Evolutionary conservation across 306 rosid species (phyloP), one percentile per base, ranked within the genome.

Genomic region (Fragaria vesca): DNA sequence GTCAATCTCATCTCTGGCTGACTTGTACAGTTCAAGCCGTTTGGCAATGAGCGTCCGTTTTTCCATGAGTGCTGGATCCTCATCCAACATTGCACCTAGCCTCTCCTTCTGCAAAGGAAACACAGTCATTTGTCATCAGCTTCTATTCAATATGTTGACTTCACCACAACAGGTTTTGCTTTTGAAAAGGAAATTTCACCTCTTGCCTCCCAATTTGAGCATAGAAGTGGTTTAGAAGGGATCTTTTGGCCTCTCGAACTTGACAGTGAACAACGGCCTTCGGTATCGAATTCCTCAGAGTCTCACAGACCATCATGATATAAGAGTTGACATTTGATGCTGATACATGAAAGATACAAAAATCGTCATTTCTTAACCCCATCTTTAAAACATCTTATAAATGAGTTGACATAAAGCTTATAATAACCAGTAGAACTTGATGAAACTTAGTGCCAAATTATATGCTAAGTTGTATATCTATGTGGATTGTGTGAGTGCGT

Each of bases 231-330:
- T 88, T 93, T 32, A 96, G 91, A 77, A 96, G 83, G 42, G 97
- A 91, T 84, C 97, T 91, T 88, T 90, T 96, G 38, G 99, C 99
- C 89, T 96, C 99, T 84, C 99, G 91, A 78, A 96, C 98, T 96
- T 96, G 99, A 83, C 99, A 96, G 84, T 91, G 84, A 71, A 96
- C 99, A 71, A 96, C 98, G 30, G 99, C 98, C 91, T 96, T 96
- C 9, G 99, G 99, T 83, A 96, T 84, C 16, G 99, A 88, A 90
- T 87, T 85, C 80, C 88, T 93, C 51, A 96, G 89, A 0, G 94
- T 90, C 40, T 93, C 99, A 61, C 91, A 90, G 52, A 96, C 96
- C 99, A 96, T 93, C 60, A 65, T 80, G 75, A 95, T 95, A 74
- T 95, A 95, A 66, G 97, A 71, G 68, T n/a, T 95, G 40, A 95